These are phyloP conservation scores for Leccinum ochraceum DNA, from an alignment of 768 basidiomycete species.

Conservation along the genomic window DNA sequence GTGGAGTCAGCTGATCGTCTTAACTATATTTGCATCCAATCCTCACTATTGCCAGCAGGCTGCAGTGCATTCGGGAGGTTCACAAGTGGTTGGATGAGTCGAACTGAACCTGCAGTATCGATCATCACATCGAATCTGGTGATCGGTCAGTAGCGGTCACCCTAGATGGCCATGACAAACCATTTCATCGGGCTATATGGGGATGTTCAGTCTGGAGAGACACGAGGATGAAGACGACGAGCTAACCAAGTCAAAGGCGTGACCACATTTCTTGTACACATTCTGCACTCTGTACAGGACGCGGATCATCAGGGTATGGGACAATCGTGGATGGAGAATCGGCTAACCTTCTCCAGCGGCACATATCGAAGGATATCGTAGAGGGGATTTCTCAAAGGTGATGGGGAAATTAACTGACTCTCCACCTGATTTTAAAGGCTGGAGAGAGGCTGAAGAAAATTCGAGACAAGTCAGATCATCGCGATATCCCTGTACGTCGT, in stretches of 20 bases:
- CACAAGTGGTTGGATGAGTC: slow-evolving; percentile 59
- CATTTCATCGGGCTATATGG: slow-evolving; percentile 57
- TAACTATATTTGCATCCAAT: slow-evolving; percentile 5
- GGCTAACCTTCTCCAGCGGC: slow-evolving; percentile 68
- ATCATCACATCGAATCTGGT: slow-evolving; percentile 66
- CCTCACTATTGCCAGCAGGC: slow-evolving; percentile 83
- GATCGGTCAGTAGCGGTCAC: slow-evolving; percentile 17
- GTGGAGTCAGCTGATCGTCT: slow-evolving; percentile 25
- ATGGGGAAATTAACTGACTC: background rate
- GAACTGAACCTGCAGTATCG: slow-evolving; percentile 71
- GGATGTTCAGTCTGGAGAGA: slow-evolving; percentile 12
- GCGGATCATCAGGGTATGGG: slow-evolving; percentile 4
- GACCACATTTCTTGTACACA: slow-evolving; percentile 57
- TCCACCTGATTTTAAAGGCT: slow-evolving; percentile 28
- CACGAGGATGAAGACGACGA: slow-evolving; percentile 15
- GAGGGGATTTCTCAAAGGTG: slow-evolving; percentile 16
- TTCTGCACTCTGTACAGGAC: slow-evolving; percentile 56
- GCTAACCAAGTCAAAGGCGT: slow-evolving; percentile 54
- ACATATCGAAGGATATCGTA: slow-evolving; percentile 49
- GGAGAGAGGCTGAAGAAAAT: slow-evolving; percentile 17
- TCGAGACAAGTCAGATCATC: slow-evolving; percentile 25
- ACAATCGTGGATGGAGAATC: slow-evolving; percentile 13
- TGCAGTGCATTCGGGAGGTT: slow-evolving; percentile 51
- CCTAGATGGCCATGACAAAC: slow-evolving; percentile 35
- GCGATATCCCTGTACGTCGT: slow-evolving; percentile 25